Evolutionary conservation across 176 grass and related monocot genomes (phyloP).

Genomic region (Phoenix roebelenii): DNA sequence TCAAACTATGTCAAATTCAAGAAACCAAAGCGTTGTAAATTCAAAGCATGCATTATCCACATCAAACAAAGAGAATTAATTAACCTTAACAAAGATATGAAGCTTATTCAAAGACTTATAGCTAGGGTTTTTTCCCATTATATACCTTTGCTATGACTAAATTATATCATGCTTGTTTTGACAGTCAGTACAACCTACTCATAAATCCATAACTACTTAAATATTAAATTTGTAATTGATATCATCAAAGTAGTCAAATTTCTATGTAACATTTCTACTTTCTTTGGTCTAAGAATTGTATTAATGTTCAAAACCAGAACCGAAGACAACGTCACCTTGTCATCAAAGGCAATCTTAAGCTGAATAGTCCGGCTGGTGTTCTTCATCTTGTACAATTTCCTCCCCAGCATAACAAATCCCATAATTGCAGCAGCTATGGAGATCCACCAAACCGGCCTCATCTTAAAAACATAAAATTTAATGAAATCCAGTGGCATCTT

Average conservation of each 20-base stretch:
- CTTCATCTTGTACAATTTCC: conserved; percentile 54
- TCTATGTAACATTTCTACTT: neutral
- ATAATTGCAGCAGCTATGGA: conserved; percentile 42
- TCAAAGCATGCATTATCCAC: no score
- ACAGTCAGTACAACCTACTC: no score
- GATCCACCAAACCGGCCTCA: conserved; percentile 54
- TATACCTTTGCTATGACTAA: no score
- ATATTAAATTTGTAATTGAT: no score
- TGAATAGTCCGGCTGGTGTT: conserved; percentile 32
- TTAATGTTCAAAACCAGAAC: neutral
- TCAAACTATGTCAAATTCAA: no score
- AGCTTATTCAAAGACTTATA: no score
- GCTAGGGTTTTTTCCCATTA: no score
- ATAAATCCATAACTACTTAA: no score
- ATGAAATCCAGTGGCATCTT: conserved; percentile 48
- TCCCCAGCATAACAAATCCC: conserved; percentile 38
- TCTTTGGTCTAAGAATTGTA: neutral
- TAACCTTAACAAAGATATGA: no score
- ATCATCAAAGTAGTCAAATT: neutral
- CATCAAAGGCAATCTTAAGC: conserved; percentile 40
- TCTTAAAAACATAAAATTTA: conserved; percentile 43
- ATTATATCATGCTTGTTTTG: no score
- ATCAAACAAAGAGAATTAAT: no score
- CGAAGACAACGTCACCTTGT: conserved; percentile 33
- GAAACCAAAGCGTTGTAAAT: no score